These are phyloP conservation scores for Russula griseocarnosa DNA, from an alignment of 768 basidiomycete species.

Conservation along the genomic window DNA sequence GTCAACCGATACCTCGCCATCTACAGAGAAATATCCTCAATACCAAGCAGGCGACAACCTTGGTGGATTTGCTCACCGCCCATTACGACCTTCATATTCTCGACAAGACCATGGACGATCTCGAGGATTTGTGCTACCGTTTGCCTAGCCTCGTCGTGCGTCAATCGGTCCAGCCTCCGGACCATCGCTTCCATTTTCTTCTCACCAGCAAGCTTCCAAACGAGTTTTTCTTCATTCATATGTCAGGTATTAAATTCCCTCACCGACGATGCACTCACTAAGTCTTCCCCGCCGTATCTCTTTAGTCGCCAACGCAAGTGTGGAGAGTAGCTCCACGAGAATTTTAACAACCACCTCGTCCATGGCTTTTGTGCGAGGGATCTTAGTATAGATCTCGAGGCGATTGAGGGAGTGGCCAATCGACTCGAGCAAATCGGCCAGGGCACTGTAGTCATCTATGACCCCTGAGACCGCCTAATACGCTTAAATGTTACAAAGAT, in stretches of 20 bases:
- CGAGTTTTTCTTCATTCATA: neutral
- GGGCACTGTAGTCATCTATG: neutral
- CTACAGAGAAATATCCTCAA: neutral
- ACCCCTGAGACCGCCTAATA: too few species aligned
- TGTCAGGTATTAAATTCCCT: neutral
- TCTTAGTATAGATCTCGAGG: neutral
- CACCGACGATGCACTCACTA: neutral
- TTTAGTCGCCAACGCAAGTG: neutral
- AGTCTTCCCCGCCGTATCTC: neutral
- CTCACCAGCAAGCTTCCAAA: neutral
- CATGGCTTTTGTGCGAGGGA: neutral
- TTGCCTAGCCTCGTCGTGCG: neutral
- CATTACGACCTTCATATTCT: neutral
- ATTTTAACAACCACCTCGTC: neutral
- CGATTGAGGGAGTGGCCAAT: neutral
- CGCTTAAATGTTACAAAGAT: too few species aligned
- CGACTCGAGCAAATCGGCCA: neutral
- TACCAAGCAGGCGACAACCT: neutral
- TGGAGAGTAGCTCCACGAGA: neutral
- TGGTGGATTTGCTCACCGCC: neutral
- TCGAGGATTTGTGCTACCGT: neutral
- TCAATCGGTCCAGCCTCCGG: neutral
- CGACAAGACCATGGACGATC: neutral
- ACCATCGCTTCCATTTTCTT: neutral
- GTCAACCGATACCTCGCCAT: neutral